These are phyloP conservation scores for Tetrastigma voinierianum DNA, from an alignment of 164 flowering plant genomes.

Conservation along the genomic window DNA sequence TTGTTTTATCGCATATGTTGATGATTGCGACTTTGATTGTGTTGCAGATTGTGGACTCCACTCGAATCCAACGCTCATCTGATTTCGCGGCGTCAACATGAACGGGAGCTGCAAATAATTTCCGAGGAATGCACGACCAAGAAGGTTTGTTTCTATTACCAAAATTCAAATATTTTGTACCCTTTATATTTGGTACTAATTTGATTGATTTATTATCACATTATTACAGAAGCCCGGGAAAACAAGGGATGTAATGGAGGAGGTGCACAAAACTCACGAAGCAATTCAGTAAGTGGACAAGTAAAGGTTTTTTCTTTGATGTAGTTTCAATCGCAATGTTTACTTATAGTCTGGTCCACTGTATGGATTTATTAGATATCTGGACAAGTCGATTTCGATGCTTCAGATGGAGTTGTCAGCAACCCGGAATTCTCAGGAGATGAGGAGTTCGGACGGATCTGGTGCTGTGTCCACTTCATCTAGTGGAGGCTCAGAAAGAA, in stretches of 20 bases:
- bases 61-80: constrained; percentile 49
- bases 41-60: constrained; percentile 45
- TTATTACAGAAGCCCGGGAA: constrained; percentile 32
- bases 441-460: constrained; percentile 25
- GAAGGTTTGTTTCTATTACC: constrained; percentile 23
- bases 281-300: constrained; percentile 72
- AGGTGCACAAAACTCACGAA: constrained; percentile 75
- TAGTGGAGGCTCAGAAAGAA: constrained; percentile 31
- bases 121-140: constrained; percentile 54
- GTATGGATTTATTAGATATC: constrained; percentile 35
- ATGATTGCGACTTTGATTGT: not conserved
- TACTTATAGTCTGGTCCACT: not conserved
- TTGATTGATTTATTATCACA: not conserved
- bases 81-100: constrained; percentile 44
- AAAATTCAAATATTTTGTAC: too few relatives aligned
- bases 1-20: not conserved
- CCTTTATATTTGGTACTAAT: too few relatives aligned
- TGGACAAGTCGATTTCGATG: constrained; percentile 73
- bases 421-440: constrained; percentile 48
- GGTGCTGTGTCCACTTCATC: constrained; percentile 14
- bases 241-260: constrained; percentile 56
- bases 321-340: not conserved
- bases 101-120: constrained; percentile 59
- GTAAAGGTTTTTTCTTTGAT: not conserved
- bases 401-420: constrained; percentile 87